A percentile compares a stretch with the other conserved stretches of the same genome.
Conservation (phyloP, 495 filamentous ascomycete genomes). For the Penicillium robsamsonii region DNA sequence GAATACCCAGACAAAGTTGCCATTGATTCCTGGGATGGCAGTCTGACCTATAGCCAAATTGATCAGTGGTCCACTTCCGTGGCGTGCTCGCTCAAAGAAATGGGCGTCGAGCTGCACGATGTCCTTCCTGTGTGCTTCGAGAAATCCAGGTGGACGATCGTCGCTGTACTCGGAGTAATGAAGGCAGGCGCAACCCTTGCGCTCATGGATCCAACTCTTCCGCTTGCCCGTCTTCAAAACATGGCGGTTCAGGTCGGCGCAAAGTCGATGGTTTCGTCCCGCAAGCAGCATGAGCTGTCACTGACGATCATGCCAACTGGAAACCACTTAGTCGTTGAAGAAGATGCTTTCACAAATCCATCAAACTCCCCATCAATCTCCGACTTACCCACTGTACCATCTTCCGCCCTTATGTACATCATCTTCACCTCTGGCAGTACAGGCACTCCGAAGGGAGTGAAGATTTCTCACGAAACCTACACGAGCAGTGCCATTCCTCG, state of each 20-base stretch:
- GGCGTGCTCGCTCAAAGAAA: slow-evolving; percentile 24
- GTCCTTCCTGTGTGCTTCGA: slow-evolving; percentile 47
- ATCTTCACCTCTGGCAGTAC: slow-evolving; percentile 57
- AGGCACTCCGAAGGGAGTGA: slow-evolving; percentile 55
- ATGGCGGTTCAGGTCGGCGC: slow-evolving; percentile 36
- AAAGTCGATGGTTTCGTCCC: slow-evolving; percentile 34
- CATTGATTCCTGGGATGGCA: slow-evolving; percentile 49
- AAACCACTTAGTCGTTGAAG: slow-evolving; percentile 29
- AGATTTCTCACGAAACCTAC: slow-evolving; percentile 47
- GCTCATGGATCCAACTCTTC: slow-evolving; percentile 39
- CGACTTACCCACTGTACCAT: slow-evolving; percentile 26
- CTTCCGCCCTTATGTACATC: slow-evolving; percentile 37
- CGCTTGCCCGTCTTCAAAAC: slow-evolving; percentile 39
- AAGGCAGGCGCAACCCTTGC: slow-evolving; percentile 42
- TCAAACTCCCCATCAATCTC: slow-evolving; percentile 2
- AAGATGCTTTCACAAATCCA: slow-evolving; percentile 17
- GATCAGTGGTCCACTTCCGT: slow-evolving; percentile 36
- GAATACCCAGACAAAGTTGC: slow-evolving; percentile 35
- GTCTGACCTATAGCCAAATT: slow-evolving; percentile 45
- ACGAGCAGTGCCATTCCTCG: slow-evolving; percentile 41
- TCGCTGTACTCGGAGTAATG: slow-evolving; percentile 45
- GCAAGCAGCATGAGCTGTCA: slow-evolving; percentile 26
- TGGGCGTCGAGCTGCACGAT: slow-evolving; percentile 34
- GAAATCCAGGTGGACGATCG: slow-evolving; percentile 47
- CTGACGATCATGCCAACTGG: slow-evolving; percentile 28